Percentiles rank a stretch among this genome's conserved stretches.
These are phyloP conservation scores for Moesziomyces globuligerus DNA, from an alignment of 1,284 basidiomycete species.

Conservation along the genomic window DNA sequence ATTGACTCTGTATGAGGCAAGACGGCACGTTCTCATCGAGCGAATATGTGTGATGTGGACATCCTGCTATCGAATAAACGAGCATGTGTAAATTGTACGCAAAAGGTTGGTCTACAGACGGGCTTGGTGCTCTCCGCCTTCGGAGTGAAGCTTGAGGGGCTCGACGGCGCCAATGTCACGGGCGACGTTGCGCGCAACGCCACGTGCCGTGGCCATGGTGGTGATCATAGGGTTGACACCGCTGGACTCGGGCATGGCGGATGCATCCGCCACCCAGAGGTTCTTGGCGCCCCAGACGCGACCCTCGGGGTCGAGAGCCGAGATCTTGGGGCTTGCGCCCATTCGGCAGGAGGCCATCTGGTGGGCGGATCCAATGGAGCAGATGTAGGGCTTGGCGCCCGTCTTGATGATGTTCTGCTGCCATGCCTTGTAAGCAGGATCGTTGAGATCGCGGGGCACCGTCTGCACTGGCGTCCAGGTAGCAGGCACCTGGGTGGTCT, in stretches of 20 bases:
- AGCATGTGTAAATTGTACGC: no score
- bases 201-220: constrained; percentile 61
- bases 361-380: constrained; percentile 59
- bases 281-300: constrained; percentile 68
- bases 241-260: constrained; percentile 68
- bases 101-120: constrained; percentile 36
- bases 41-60: no score
- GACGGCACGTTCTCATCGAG: no score
- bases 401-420: constrained; percentile 54
- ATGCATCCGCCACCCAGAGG: constrained; percentile 70
- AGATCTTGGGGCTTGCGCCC: constrained; percentile 64
- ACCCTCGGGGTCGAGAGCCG: constrained; percentile 68
- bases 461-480: constrained; percentile 53
- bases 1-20: no score
- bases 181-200: constrained; percentile 63
- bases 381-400: constrained; percentile 48
- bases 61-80: no score
- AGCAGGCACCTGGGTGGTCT: constrained; percentile 56
- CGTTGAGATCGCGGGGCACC: constrained; percentile 54
- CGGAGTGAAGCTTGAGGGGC: constrained; percentile 21
- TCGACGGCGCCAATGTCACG: constrained; percentile 57
- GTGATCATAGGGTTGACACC: constrained; percentile 71
- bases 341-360: constrained; percentile 70
- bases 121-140: constrained; percentile 18
- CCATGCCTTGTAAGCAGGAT: constrained; percentile 62